Percentiles rank a stretch among this genome's conserved stretches.
These are phyloP conservation scores for Aspergillus spinulosporus DNA, from an alignment of 2,329 filamentous ascomycete species.

Conservation along the genomic window DNA sequence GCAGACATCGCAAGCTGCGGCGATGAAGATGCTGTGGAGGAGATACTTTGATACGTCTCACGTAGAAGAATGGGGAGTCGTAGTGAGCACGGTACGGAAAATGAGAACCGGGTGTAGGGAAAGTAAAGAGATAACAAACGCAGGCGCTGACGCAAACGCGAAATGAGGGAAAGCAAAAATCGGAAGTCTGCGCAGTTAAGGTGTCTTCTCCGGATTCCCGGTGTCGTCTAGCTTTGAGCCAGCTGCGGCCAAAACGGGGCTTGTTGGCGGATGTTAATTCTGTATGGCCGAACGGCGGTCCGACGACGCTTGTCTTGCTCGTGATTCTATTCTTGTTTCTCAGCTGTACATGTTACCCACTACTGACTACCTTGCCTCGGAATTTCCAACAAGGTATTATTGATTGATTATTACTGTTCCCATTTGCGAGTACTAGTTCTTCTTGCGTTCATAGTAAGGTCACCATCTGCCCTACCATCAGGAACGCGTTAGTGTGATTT, in stretches of 20 bases:
- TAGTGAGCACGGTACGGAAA: neutral
- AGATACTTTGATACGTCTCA: slow-evolving; percentile 9
- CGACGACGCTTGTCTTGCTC: neutral
- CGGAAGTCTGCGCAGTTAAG: slow-evolving; percentile 3
- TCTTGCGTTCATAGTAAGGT: neutral
- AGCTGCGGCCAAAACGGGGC: slow-evolving; percentile 11
- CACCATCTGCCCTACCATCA: slow-evolving; percentile 10
- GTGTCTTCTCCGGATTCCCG: slow-evolving; percentile 16
- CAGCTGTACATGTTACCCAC: neutral
- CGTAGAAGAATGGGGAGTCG: slow-evolving; percentile 5
- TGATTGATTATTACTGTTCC: neutral
- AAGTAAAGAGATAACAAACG: neutral
- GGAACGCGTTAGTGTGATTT: slow-evolving; percentile 4
- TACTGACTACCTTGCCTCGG: neutral
- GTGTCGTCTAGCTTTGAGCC: slow-evolving; percentile 4
- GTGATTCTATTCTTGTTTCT: slow-evolving; percentile 4
- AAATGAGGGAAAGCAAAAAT: slow-evolving; percentile 2
- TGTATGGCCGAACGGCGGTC: slow-evolving; percentile 7
- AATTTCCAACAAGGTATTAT: neutral
- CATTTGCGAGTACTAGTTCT: neutral
- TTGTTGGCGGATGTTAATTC: slow-evolving; percentile 9
- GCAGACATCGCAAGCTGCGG: slow-evolving; percentile 41
- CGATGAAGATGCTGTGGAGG: neutral
- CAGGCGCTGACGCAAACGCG: slow-evolving; percentile 4
- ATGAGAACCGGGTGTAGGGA: neutral